Evolutionary conservation across 805 yeast genomes (phyloP).

Genomic region (Yamadazyma paraphyllophila): DNA sequence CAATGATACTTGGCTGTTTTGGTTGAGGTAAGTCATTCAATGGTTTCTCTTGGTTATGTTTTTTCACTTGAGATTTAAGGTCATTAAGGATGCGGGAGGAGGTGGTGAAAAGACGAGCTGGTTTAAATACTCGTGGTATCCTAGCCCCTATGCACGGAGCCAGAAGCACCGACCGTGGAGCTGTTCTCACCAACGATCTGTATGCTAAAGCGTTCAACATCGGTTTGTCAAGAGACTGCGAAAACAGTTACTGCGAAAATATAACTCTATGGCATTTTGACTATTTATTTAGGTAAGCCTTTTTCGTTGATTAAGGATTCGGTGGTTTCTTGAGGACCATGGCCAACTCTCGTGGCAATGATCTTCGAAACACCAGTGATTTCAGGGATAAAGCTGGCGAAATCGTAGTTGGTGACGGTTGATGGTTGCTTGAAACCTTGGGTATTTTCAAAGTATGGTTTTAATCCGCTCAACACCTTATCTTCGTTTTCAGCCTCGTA

Average conservation of each 20-base stretch:
- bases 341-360: conserved; percentile 82
- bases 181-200: not conserved
- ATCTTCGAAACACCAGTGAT: conserved; percentile 77
- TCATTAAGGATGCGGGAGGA: not conserved
- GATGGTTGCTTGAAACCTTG: conserved; percentile 62
- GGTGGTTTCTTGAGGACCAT: conserved; percentile 70
- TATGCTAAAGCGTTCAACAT: conserved; percentile 4
- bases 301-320: conserved; percentile 54
- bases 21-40: no score
- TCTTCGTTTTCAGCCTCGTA: conserved; percentile 74
- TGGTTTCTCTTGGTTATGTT: no score
- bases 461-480: conserved; percentile 68
- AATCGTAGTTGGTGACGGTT: conserved; percentile 20
- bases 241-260: not conserved
- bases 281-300: conserved; percentile 58
- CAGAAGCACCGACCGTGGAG: not conserved
- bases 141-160: not conserved
- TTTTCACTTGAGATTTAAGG: not conserved
- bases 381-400: conserved; percentile 47
- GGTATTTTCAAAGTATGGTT: conserved; percentile 55
- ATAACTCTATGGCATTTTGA: not conserved
- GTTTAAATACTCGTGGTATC: not conserved
- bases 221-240: not conserved
- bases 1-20: conserved; percentile 1
- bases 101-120: not conserved